These are phyloP conservation scores for Aspergillus sp. DNA, from an alignment of 2,329 filamentous ascomycete genomes.

Conservation along the genomic window DNA sequence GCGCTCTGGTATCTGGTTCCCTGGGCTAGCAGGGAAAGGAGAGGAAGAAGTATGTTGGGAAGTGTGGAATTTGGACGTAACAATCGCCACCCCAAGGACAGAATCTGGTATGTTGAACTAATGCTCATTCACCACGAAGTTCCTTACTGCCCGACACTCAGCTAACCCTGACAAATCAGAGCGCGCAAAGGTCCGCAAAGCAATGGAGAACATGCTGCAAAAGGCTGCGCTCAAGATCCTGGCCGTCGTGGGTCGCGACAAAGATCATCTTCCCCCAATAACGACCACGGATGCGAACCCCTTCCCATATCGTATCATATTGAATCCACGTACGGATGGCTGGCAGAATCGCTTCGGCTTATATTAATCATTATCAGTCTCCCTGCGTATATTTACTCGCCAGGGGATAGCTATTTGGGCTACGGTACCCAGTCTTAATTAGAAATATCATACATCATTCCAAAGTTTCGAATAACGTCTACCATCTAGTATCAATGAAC, in stretches of 20 bases:
- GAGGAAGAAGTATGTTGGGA: conserved; percentile 98
- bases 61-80: conserved; percentile 89
- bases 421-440: conserved; percentile 14
- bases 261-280: conserved; percentile 95
- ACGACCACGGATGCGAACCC: conserved; percentile 89
- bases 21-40: conserved; percentile 54
- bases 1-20: conserved; percentile 72
- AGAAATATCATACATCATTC: not conserved
- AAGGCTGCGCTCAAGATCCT: conserved; percentile 89
- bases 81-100: conserved; percentile 83
- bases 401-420: conserved; percentile 1
- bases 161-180: conserved; percentile 53
- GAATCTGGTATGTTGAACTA: conserved; percentile 68
- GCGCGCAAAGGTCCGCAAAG: conserved; percentile 80
- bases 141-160: not conserved
- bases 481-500: not conserved
- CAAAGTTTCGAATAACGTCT: not conserved
- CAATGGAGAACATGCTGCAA: conserved; percentile 86
- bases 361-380: conserved; percentile 51
- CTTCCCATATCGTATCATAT: conserved; percentile 88
- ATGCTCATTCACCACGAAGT: not conserved
- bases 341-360: conserved; percentile 80
- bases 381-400: not conserved
- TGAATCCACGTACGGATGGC: conserved; percentile 77
- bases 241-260: conserved; percentile 80